phyloP scores from a whole-genome alignment of 2,329 filamentous ascomycete species.

The Cercospora sojina region DNA sequence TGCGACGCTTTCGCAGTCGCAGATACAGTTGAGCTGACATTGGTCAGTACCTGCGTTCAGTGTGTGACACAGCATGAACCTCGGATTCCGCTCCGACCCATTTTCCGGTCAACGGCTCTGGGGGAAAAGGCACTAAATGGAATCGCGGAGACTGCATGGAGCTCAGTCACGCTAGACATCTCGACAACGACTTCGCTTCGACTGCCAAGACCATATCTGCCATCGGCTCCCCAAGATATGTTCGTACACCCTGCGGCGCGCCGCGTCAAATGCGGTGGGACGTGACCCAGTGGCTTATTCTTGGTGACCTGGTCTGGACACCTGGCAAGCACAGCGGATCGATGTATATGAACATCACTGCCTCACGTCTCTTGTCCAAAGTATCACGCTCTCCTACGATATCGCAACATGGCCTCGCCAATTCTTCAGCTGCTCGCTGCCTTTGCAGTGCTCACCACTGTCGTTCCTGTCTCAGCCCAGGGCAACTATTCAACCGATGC shows the following conservation, averaged over 20 bases:
- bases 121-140: not conserved
- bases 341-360: not conserved
- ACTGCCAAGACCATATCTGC: not conserved
- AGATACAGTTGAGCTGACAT: not conserved
- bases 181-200: not conserved
- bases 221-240: conserved; percentile 5
- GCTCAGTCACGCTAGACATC: not conserved
- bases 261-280: not conserved
- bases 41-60: conserved; percentile 3
- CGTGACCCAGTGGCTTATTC: not conserved
- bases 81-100: not conserved
- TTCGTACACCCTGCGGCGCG: not conserved
- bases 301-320: not conserved
- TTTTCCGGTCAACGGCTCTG: not conserved
- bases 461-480: not conserved
- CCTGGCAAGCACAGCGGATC: not conserved
- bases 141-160: not conserved
- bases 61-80: not conserved
- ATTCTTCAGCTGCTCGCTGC: not conserved
- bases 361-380: not conserved
- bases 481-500: not conserved
- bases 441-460: not conserved
- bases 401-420: not conserved
- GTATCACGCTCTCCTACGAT: not conserved
- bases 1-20: not conserved